phyloP scores from a whole-genome alignment of 371 early-diverging fungal species.

The Actinomucor elegans region DNA sequence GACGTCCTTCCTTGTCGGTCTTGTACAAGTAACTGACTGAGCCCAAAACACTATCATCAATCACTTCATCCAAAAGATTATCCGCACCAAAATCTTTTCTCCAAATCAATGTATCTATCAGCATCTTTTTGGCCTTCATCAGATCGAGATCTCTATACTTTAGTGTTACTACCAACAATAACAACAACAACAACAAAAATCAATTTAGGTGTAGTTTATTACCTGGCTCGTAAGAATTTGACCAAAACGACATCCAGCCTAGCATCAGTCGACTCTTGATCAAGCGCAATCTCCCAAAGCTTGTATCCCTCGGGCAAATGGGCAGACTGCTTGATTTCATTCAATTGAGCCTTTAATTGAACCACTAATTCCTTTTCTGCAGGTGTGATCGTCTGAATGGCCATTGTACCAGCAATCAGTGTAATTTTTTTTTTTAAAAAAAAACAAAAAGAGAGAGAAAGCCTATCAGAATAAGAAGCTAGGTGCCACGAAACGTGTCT shows the following conservation, averaged over 20 bases:
- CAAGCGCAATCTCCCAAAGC: conserved; percentile 55
- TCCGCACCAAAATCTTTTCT: conserved; percentile 52
- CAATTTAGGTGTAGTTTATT: not conserved
- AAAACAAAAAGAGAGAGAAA: not conserved
- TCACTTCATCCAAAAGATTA: conserved; percentile 43
- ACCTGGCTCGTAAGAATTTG: conserved; percentile 61
- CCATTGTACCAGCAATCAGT: no score
- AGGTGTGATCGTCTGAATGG: conserved; percentile 29
- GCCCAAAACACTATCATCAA: conserved; percentile 48
- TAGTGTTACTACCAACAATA: not conserved
- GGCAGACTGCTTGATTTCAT: conserved; percentile 39
- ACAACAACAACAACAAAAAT: no score
- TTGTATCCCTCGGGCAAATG: conserved; percentile 29
- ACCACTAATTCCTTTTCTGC: conserved; percentile 41
- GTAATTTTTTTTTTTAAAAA: not conserved
- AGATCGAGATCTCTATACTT: conserved; percentile 33
- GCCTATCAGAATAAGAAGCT: no score
- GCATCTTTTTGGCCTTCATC: conserved; percentile 46
- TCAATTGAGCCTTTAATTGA: conserved; percentile 45
- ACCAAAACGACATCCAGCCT: conserved; percentile 53
- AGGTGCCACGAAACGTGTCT: no score
- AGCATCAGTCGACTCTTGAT: conserved; percentile 43
- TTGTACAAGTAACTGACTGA: conserved; percentile 53
- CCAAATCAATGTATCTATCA: conserved; percentile 53
- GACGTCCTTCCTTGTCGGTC: conserved; percentile 50